A percentile compares a stretch with the other conserved stretches of the same genome.
phyloP scores from a whole-genome alignment of 225 moss, liverwort and hornwort genomes.

The Asterella californica region DNA sequence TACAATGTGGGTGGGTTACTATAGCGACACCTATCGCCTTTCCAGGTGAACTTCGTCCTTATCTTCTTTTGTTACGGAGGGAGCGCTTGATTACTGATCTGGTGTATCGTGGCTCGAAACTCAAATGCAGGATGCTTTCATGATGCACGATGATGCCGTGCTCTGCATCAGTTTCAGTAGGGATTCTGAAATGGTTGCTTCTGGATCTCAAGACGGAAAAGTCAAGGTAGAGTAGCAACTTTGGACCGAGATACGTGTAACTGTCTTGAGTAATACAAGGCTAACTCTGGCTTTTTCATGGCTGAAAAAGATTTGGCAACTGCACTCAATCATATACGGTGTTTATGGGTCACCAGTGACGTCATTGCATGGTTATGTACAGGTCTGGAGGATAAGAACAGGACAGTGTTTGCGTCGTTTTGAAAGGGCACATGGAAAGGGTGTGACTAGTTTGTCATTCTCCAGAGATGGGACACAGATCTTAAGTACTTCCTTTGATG shows the following conservation, averaged over 20 bases:
- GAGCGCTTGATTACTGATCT: neutral
- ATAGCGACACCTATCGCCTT: no score
- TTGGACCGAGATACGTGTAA: neutral
- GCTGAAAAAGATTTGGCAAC: neutral
- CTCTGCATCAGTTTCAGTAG: constrained; percentile 86
- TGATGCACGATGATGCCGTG: constrained; percentile 99
- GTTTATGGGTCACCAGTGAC: no score
- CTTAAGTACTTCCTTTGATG: constrained; percentile 88
- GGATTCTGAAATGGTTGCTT: constrained; percentile 98
- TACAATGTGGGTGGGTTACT: no score
- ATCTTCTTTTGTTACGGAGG: no score
- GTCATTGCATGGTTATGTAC: constrained; percentile 19
- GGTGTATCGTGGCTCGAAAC: neutral
- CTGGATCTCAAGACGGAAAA: constrained; percentile 99
- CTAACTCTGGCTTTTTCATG: neutral
- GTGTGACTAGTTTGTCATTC: constrained; percentile 87
- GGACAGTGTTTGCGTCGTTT: constrained; percentile 95
- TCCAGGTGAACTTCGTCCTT: no score
- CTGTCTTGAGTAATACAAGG: neutral
- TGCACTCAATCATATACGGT: neutral
- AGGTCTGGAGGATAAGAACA: constrained; percentile 98
- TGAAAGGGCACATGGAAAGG: constrained; percentile 92
- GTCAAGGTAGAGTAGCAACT: constrained; percentile 58
- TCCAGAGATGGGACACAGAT: constrained; percentile 94
- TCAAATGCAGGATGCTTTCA: constrained; percentile 83